Evolutionary conservation across 2,329 filamentous ascomycete species (phyloP).

Genomic region (Stagonosporopsis vannaccii): DNA sequence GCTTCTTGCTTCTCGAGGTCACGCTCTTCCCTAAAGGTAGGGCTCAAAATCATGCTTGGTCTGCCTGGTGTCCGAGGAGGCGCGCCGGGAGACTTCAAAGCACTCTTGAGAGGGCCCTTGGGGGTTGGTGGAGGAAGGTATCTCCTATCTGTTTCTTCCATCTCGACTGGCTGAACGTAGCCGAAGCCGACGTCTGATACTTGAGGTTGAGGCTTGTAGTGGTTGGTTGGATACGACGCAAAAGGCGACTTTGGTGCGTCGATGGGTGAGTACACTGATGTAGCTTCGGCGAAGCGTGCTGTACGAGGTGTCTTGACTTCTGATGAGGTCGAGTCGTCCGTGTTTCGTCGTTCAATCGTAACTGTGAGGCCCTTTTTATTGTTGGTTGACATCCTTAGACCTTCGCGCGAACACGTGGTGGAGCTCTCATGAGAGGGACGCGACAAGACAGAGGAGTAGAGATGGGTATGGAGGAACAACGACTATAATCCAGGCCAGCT

Average conservation of each 20-base stretch:
- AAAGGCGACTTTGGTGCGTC: slow-evolving; percentile 59
- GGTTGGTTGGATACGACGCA: slow-evolving; percentile 62
- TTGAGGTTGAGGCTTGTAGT: slow-evolving; percentile 69
- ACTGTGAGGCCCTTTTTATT: slow-evolving; percentile 53
- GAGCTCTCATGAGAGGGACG: slow-evolving; percentile 41
- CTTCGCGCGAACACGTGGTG: slow-evolving; percentile 39
- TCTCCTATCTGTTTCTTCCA: slow-evolving; percentile 58
- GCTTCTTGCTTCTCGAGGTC: slow-evolving; percentile 84
- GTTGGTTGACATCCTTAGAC: slow-evolving; percentile 56
- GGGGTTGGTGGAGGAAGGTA: slow-evolving; percentile 67
- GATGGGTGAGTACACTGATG: slow-evolving; percentile 78
- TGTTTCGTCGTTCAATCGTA: slow-evolving; percentile 52
- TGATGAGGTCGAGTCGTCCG: slow-evolving; percentile 49
- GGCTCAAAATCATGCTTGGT: slow-evolving; percentile 81
- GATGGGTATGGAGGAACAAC: slow-evolving; percentile 40
- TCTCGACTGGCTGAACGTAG: slow-evolving; percentile 72
- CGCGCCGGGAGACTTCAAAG: slow-evolving; percentile 85
- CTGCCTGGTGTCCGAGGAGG: slow-evolving; percentile 63
- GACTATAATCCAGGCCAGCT: slow-evolving; percentile 51
- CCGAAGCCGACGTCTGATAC: slow-evolving; percentile 92
- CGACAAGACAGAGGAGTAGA: slow-evolving; percentile 18
- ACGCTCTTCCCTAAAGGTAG: slow-evolving; percentile 89
- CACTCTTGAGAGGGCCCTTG: slow-evolving; percentile 82
- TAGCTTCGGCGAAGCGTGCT: slow-evolving; percentile 82
- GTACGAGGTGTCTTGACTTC: slow-evolving; percentile 71